Conservation (phyloP, 2,329 filamentous ascomycete genomes). For the Lecanoromycetidae sp. region DNA sequence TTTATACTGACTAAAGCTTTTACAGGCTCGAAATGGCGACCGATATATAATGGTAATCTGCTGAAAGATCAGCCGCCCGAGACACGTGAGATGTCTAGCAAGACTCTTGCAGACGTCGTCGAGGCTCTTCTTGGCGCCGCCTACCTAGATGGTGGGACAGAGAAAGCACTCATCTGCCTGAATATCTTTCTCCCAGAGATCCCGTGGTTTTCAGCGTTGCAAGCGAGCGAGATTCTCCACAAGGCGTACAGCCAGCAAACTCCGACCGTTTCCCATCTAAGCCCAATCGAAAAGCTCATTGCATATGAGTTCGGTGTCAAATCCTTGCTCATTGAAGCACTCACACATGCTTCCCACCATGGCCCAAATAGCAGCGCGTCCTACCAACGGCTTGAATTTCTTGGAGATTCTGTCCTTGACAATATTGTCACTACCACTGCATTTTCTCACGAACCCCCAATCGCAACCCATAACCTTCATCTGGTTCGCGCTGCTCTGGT, state of each 20-base stretch:
- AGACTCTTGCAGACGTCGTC: conserved; percentile 75
- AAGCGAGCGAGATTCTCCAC: conserved; percentile 35
- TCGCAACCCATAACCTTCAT: conserved; percentile 56
- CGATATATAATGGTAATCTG: conserved; percentile 44
- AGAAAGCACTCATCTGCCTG: conserved; percentile 52
- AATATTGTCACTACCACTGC: conserved; percentile 56
- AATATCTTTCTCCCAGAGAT: conserved; percentile 52
- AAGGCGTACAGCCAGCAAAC: conserved; percentile 23
- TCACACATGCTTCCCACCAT: conserved; percentile 61
- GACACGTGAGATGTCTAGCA: conserved; percentile 49
- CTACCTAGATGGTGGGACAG: conserved; percentile 55
- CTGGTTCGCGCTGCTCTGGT: conserved; percentile 61
- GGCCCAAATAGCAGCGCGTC: conserved; percentile 40
- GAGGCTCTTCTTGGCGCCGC: conserved; percentile 73
- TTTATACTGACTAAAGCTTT: conserved; percentile 62
- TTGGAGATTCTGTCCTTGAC: conserved; percentile 79
- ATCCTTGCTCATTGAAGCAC: conserved; percentile 59
- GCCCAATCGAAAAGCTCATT: conserved; percentile 50
- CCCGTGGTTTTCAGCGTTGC: conserved; percentile 39
- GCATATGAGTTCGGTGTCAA: conserved; percentile 61
- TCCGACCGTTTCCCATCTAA: conserved; percentile 31
- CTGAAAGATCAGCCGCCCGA: conserved; percentile 20
- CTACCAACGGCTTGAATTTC: conserved; percentile 71
- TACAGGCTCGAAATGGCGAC: conserved; percentile 59
- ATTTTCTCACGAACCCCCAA: conserved; percentile 36